These are phyloP conservation scores for Mycena rebaudengoi DNA, from an alignment of 768 basidiomycete genomes.

Conservation along the genomic window DNA sequence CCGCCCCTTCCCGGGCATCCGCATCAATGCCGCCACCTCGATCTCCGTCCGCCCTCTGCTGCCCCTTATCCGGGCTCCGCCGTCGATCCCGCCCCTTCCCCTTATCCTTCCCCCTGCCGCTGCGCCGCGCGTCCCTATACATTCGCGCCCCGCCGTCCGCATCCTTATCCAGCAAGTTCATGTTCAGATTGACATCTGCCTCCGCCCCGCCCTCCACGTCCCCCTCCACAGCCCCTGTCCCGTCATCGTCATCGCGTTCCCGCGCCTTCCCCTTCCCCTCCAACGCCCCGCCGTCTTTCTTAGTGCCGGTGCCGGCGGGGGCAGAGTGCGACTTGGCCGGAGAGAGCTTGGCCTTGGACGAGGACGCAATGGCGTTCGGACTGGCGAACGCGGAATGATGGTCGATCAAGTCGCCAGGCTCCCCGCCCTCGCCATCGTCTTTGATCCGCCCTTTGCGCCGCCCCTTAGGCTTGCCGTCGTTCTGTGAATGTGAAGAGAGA, in stretches of 20 bases:
- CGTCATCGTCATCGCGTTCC: neutral
- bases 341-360: no score
- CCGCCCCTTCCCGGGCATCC: conserved; percentile 31
- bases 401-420: conserved; percentile 30
- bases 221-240: neutral
- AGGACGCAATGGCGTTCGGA: no score
- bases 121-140: conserved; percentile 33
- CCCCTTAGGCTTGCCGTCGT: conserved; percentile 31
- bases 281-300: conserved; percentile 32
- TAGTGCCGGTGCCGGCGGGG: conserved; percentile 45
- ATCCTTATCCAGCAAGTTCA: conserved; percentile 40
- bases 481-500: no score
- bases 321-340: no score
- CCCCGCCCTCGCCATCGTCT: conserved; percentile 36
- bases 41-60: no score
- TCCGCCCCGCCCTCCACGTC: neutral
- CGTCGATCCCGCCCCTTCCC: conserved; percentile 27
- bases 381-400: neutral
- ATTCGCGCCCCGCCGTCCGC: conserved; percentile 45
- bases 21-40: no score
- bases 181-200: no score
- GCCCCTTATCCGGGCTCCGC: conserved; percentile 30
- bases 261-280: conserved; percentile 14
- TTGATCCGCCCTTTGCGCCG: conserved; percentile 46
- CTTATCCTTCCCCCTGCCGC: conserved; percentile 38